phyloP scores from a whole-genome alignment of 1,139 yeast species.

The Lodderomyces beijingensis region DNA sequence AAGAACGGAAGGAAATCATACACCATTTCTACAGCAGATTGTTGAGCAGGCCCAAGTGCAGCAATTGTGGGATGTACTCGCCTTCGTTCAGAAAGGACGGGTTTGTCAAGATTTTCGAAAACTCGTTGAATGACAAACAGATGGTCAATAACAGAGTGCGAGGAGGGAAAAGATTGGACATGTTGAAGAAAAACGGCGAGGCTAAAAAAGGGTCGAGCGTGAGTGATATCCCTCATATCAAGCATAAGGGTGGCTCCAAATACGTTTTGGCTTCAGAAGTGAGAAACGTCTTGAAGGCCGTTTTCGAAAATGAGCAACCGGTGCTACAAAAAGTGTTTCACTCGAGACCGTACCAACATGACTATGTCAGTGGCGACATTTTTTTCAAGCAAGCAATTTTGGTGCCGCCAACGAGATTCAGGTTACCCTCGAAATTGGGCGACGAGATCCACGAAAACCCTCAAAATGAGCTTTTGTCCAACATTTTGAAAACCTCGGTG shows the following conservation, averaged over 20 bases:
- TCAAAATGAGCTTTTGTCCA: slow-evolving; percentile 83
- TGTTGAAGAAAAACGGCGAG: slow-evolving; percentile 39
- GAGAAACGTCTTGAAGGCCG: slow-evolving; percentile 67
- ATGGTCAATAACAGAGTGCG: slow-evolving; percentile 74
- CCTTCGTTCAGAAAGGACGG: slow-evolving; percentile 96
- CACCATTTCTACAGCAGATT: slow-evolving; percentile 73
- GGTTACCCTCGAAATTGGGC: slow-evolving; percentile 95
- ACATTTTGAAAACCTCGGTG: slow-evolving; percentile 73
- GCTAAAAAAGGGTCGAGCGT: slow-evolving; percentile 8
- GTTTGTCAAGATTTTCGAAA: slow-evolving; percentile 85
- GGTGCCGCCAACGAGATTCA: slow-evolving; percentile 95
- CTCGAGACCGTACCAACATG: slow-evolving; percentile 60
- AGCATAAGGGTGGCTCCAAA: slow-evolving; percentile 69
- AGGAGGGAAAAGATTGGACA: slow-evolving; percentile 70
- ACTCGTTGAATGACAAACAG: slow-evolving; percentile 78
- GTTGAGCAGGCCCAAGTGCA: slow-evolving; percentile 80
- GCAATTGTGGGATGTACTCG: slow-evolving; percentile 92
- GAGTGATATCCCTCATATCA: slow-evolving; percentile 36
- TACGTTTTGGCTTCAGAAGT: slow-evolving; percentile 86
- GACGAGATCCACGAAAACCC: slow-evolving; percentile 94
- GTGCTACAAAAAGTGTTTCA: slow-evolving; percentile 66
- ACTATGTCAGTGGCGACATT: slow-evolving; percentile 68
- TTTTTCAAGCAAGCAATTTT: slow-evolving; percentile 84
- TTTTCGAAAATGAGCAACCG: slow-evolving; percentile 68
- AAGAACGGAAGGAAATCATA: slow-evolving; percentile 76